phyloP scores from a whole-genome alignment of 2,329 filamentous ascomycete species.

The Fusarium cicatricum region DNA sequence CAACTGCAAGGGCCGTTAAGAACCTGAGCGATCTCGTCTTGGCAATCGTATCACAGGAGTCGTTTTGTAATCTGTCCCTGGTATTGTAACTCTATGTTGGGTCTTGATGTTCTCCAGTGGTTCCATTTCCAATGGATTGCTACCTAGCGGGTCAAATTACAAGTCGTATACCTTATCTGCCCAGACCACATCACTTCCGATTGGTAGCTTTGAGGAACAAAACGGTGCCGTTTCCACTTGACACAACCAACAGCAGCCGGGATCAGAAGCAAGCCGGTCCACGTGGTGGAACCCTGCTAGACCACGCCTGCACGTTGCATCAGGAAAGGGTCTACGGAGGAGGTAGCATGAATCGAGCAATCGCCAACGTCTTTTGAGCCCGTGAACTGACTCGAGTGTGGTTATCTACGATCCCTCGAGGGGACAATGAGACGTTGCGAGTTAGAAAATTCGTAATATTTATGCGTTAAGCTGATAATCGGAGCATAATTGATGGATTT shows the following conservation, averaged over 20 bases:
- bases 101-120: background rate
- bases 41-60: constrained; percentile 2
- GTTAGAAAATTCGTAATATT: no score
- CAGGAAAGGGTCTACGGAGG: no score
- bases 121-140: background rate
- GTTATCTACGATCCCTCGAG: no score
- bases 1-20: background rate
- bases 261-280: background rate
- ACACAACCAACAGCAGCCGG: background rate
- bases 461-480: no score
- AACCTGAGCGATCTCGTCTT: background rate
- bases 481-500: no score
- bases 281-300: background rate
- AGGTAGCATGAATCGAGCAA: no score
- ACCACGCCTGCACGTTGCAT: no score
- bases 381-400: no score
- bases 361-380: no score
- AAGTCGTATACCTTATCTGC: background rate
- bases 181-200: background rate
- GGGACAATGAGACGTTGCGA: no score
- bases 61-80: constrained; percentile 1
- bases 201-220: background rate
- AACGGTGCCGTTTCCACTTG: background rate
- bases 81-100: background rate
- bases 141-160: background rate